These are phyloP conservation scores for Wickerhamomyces rabaulensis DNA, from an alignment of 805 yeast species.

Conservation along the genomic window DNA sequence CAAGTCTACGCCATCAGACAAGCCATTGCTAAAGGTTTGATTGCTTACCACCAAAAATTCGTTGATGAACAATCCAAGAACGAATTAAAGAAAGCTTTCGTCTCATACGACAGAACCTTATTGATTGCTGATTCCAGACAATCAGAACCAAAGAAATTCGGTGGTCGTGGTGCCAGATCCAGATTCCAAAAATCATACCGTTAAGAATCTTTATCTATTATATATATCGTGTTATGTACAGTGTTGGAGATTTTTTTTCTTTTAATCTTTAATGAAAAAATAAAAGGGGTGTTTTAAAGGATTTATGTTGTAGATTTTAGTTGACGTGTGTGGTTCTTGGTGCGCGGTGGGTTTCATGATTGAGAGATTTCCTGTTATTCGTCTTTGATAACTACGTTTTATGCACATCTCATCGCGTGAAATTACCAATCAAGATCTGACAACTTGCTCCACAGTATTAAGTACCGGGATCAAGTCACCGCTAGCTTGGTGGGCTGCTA, in stretches of 20 bases:
- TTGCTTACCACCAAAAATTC: constrained; percentile 99
- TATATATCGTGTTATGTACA: constrained; percentile 15
- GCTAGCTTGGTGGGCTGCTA: too few species aligned
- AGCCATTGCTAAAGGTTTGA: constrained; percentile 99
- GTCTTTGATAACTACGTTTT: too few species aligned
- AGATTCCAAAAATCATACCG: constrained; percentile 99
- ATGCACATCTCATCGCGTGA: too few species aligned
- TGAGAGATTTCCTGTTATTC: too few species aligned
- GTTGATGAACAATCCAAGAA: constrained; percentile 99
- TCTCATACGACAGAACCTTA: constrained; percentile 98
- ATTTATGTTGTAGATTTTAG: background rate
- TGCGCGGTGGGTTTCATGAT: too few species aligned
- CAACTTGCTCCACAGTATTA: too few species aligned
- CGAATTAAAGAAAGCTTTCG: constrained; percentile 97
- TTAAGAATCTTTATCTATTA: constrained; percentile 39
- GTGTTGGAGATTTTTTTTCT: constrained; percentile 11
- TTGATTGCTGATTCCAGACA: constrained; percentile 99
- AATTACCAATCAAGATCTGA: too few species aligned
- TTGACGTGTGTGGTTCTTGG: too few species aligned
- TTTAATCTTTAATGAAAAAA: constrained; percentile 10
- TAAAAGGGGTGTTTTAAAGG: constrained; percentile 9
- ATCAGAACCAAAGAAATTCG: constrained; percentile 99
- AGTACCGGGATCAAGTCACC: too few species aligned
- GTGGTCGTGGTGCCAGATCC: constrained; percentile 99
- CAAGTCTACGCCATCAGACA: constrained; percentile 99